Base-by-base conservation (phyloP, 2,329 filamentous ascomycete genomes). In the Xylaria digitata region DNA sequence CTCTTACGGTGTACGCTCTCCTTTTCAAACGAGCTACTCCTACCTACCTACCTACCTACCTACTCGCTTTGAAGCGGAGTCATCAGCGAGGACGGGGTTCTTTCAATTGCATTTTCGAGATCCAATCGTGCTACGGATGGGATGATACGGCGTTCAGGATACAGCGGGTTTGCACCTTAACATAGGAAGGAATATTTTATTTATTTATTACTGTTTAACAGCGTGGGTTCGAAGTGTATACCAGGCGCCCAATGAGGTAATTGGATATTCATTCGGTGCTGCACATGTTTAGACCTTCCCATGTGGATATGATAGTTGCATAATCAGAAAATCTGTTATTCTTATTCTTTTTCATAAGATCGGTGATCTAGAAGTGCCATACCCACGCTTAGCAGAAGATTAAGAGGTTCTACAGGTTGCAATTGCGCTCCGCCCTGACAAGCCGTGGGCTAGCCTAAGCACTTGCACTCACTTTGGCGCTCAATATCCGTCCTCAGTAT, bases 101-200 rank as follows among this genome's bases (percentile, higher is more conserved):
- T 23, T 34, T 34, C n/a, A 9, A 48, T 6, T 13, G 11, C 34
- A 48, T 40, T 21, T 23, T 43, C 34, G 8, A 37, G 34, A 37
- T 11, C 11, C 34, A 13, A 37, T 13, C 34, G 8, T 37, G 11
- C 34, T 8, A 37, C 34, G 8, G 34, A 57, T 17, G 19, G 15
- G 21, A 19, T 21, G n/a, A 37, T 9, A 9, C 34, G 58, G 63
- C 52, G 63, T 62, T 62, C 34, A 26, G 11, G 63, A 37, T 37
- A 37, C 45, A 9, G 30, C 37, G 17, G 19, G 30, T 40, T n/a
- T 50, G 34, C 34, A 37, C 34, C 34, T 37, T 37, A 34, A 6
- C 32, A 49, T 32, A 1, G 30, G 48, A 49, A 40, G 30, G 11
- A n/a, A 26, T 45, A 40, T 40, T 5, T 52, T 46, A 6, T n/a